Evolutionary conservation across 768 basidiomycete species (phyloP).

Genomic region (Tephrocybe rancida): DNA sequence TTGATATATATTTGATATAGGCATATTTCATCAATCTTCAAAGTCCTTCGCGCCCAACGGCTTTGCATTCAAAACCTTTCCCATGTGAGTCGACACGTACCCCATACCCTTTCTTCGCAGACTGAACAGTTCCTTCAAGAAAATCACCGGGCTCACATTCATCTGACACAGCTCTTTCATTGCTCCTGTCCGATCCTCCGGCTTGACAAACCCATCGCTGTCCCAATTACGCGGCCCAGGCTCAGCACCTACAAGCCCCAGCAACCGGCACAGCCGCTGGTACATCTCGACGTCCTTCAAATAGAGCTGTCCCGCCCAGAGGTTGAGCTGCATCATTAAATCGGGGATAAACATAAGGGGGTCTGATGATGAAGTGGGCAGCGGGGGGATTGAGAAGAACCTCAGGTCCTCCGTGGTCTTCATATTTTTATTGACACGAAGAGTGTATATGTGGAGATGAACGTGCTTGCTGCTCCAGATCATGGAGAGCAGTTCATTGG

Average conservation of each 20-base stretch:
- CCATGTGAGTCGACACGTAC: constrained; percentile 40
- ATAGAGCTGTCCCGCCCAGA: constrained; percentile 50
- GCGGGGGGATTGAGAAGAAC: constrained; percentile 30
- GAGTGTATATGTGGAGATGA: constrained; percentile 44
- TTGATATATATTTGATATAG: not conserved
- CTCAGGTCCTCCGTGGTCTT: constrained; percentile 36
- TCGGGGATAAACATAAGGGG: constrained; percentile 14
- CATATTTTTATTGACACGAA: constrained; percentile 34
- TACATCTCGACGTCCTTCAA: constrained; percentile 34
- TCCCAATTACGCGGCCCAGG: constrained; percentile 14
- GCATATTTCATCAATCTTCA: not conserved
- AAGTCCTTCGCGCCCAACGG: constrained; percentile 30
- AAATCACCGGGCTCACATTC: constrained; percentile 34
- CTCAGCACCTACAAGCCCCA: constrained; percentile 32
- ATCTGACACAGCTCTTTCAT: constrained; percentile 25
- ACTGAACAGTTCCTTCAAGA: constrained; percentile 33
- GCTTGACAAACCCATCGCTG: constrained; percentile 33
- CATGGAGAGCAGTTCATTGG: constrained; percentile 31
- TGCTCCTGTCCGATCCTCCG: constrained; percentile 19
- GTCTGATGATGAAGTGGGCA: constrained; percentile 18
- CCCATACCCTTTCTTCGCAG: constrained; percentile 39
- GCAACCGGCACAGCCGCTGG: constrained; percentile 31
- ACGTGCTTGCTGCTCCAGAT: constrained; percentile 34
- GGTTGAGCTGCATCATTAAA: constrained; percentile 34
- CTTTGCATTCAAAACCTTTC: constrained; percentile 34